Conservation (phyloP, 208 protist genomes). For the Porcisia hertigi region DNA sequence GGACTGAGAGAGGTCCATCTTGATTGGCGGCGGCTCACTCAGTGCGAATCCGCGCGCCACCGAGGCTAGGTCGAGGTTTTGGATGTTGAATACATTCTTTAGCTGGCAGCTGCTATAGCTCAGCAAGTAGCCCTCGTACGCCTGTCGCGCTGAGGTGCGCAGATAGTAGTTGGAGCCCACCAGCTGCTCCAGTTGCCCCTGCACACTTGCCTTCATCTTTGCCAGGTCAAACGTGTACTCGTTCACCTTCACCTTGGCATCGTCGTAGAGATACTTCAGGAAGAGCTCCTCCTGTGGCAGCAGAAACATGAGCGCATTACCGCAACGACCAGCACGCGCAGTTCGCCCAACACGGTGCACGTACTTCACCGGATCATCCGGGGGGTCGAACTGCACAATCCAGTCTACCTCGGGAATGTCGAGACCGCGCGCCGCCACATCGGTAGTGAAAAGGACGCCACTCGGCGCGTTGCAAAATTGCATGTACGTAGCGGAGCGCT, state of each 20-base stretch:
- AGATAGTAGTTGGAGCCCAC: constrained; percentile 99
- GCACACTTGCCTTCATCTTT: constrained; percentile 95
- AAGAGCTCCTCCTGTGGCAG: constrained; percentile 98
- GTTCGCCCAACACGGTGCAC: constrained; percentile 99
- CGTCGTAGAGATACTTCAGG: constrained; percentile 98
- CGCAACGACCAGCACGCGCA: constrained; percentile 93
- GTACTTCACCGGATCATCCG: constrained; percentile 99
- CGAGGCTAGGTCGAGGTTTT: constrained; percentile 95
- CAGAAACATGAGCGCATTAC: constrained; percentile 97
- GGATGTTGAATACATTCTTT: constrained; percentile 99
- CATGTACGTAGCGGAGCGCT: constrained; percentile 99
- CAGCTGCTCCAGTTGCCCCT: constrained; percentile 96
- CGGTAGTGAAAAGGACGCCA: constrained; percentile 99
- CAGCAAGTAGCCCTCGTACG: constrained; percentile 98
- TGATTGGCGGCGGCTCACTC: constrained; percentile 88
- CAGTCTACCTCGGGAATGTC: constrained; percentile 99
- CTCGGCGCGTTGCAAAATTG: constrained; percentile 98
- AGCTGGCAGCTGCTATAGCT: constrained; percentile 98
- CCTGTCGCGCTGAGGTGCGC: constrained; percentile 95
- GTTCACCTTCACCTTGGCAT: constrained; percentile 95
- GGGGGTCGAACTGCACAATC: constrained; percentile 99
- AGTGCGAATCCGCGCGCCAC: constrained; percentile 94
- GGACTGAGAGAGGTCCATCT: constrained; percentile 92
- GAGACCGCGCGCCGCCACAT: constrained; percentile 98
- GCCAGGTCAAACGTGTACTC: constrained; percentile 97